Percentiles rank a stretch among this genome's conserved stretches.
Conservation (phyloP, 345 rosid species). For the Draba incana region DNA sequence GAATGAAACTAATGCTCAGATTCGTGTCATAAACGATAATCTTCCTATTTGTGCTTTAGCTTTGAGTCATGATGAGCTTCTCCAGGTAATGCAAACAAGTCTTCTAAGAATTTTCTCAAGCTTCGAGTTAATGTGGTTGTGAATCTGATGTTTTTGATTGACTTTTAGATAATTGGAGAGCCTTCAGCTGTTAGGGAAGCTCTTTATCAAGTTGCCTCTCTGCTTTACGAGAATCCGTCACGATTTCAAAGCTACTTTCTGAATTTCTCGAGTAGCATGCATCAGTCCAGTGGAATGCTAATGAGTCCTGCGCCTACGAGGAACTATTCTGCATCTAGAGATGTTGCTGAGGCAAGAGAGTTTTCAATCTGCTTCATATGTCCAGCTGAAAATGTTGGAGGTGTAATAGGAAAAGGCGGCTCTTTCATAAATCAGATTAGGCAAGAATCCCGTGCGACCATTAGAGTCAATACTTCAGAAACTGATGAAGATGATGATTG, state of each 20-base stretch:
- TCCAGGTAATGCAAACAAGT: conserved; percentile 52
- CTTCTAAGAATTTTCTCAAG: not conserved
- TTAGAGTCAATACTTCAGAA: conserved; percentile 60
- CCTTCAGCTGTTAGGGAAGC: conserved; percentile 56
- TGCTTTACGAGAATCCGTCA: conserved; percentile 73
- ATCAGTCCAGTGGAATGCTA: conserved; percentile 48
- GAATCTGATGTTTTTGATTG: conserved; percentile 17
- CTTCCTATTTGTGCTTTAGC: conserved; percentile 64
- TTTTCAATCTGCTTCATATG: conserved; percentile 67
- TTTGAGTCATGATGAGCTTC: conserved; percentile 59
- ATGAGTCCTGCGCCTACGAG: conserved; percentile 53
- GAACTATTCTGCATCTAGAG: conserved; percentile 50
- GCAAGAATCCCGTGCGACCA: conserved; percentile 65
- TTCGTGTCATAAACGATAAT: conserved; percentile 61
- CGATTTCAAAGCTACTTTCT: conserved; percentile 60
- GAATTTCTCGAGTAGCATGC: conserved; percentile 47
- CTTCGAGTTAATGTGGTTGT: conserved; percentile 5
- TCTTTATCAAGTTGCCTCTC: conserved; percentile 53
- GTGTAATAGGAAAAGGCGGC: conserved; percentile 77
- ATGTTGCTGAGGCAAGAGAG: conserved; percentile 55
- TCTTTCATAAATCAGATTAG: conserved; percentile 65
- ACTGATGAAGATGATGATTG: conserved; percentile 70
- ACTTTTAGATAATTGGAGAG: conserved; percentile 59
- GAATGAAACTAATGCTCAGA: conserved; percentile 57
- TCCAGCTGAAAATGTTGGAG: conserved; percentile 63